Conservation (phyloP, 306 rosid genomes). For the Lathyrus aphaca region DNA sequence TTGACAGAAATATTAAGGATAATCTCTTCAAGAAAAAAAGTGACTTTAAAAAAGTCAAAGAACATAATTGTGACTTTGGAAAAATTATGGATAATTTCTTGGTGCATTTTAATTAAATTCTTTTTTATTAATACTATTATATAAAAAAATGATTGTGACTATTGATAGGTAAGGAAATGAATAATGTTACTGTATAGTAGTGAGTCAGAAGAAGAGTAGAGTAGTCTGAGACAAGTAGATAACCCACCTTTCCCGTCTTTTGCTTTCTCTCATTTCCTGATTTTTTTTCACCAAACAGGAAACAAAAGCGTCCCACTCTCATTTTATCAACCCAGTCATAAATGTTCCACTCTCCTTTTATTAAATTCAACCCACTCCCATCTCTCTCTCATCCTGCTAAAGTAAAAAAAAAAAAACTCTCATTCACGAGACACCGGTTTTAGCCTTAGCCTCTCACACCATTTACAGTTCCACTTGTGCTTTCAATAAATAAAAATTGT, state of each 20-base stretch:
- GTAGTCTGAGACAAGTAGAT: constrained; percentile 34
- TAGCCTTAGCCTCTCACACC: constrained; percentile 7
- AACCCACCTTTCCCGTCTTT: constrained; percentile 40
- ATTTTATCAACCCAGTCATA: constrained; percentile 34
- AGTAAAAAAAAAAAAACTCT: constrained; percentile 9
- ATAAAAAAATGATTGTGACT: no score
- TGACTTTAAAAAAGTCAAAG: no score
- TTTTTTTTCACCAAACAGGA: constrained; percentile 38
- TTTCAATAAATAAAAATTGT: not conserved
- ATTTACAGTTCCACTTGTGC: constrained; percentile 21
- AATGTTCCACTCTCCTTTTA: constrained; percentile 4
- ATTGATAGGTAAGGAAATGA: no score
- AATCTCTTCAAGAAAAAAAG: no score
- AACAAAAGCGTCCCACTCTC: constrained; percentile 33
- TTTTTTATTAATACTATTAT: no score
- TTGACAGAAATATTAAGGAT: no score
- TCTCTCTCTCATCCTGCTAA: constrained; percentile 1
- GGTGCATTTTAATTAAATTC: no score
- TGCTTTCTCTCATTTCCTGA: constrained; percentile 37
- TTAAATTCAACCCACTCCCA: constrained; percentile 4
- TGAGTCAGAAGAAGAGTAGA: not conserved
- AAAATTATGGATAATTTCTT: no score
- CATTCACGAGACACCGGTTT: constrained; percentile 33
- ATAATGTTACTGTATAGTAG: not conserved
- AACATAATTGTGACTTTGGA: no score